Conservation (phyloP, 495 filamentous ascomycete species). For the Penicillium coprophilum region DNA sequence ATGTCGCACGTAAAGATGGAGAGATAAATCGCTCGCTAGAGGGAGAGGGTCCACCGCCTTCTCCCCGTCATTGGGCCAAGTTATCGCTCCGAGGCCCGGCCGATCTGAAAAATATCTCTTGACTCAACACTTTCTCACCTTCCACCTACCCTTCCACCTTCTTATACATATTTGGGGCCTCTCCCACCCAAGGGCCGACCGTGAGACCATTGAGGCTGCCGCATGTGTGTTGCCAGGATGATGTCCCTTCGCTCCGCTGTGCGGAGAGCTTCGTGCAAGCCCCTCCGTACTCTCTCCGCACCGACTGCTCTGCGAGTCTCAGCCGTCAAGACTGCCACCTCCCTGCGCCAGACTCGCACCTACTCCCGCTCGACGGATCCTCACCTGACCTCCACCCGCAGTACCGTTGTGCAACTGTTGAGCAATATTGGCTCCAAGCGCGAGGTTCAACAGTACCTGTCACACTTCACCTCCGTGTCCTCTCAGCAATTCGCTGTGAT, state of each 20-base stretch:
- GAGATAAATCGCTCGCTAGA: conserved; percentile 18
- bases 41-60: conserved; percentile 16
- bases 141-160: conserved; percentile 13
- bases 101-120: conserved; percentile 32
- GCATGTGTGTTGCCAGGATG: conserved; percentile 52
- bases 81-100: conserved; percentile 31
- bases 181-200: conserved; percentile 22
- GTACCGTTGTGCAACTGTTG: conserved; percentile 88
- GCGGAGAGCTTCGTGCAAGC: conserved; percentile 51
- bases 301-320: conserved; percentile 36
- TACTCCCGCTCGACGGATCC: conserved; percentile 51
- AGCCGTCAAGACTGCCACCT: conserved; percentile 20
- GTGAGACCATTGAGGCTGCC: conserved; percentile 44
- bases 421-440: conserved; percentile 97
- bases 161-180: conserved; percentile 16
- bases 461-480: conserved; percentile 95
- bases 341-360: conserved; percentile 37
- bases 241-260: conserved; percentile 52
- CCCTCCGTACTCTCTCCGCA: conserved; percentile 51
- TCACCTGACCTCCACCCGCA: conserved; percentile 64
- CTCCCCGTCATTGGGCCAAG: conserved; percentile 15
- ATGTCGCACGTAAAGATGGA: conserved; percentile 2
- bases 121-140: conserved; percentile 21
- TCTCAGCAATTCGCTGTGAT: conserved; percentile 98
- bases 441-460: conserved; percentile 97